A percentile compares a stretch with the other conserved stretches of the same genome.
Conservation (phyloP, 2,329 filamentous ascomycete species). For the Fusarium sacchari region DNA sequence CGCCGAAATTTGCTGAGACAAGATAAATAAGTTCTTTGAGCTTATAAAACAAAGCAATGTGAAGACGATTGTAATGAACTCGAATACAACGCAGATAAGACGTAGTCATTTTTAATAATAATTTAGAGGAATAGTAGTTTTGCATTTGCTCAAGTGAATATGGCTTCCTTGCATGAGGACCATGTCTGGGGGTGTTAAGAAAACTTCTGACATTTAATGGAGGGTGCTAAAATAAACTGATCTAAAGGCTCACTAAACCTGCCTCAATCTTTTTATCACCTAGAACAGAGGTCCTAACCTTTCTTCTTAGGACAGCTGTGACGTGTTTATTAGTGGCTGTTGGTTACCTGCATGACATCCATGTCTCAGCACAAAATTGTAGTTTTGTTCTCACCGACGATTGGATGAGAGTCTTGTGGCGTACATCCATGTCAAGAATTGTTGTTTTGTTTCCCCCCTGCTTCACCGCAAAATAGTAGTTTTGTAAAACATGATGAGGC, state of each 20-base stretch:
- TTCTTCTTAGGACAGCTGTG: background rate
- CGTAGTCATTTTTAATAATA: too few relatives aligned
- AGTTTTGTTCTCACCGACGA: background rate
- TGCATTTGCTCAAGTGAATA: background rate
- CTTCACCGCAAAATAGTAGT: background rate
- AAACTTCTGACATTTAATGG: background rate
- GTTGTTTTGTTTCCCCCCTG: background rate
- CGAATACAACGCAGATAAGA: accelerated
- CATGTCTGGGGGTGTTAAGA: accelerated
- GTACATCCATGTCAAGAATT: background rate
- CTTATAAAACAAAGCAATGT: accelerated
- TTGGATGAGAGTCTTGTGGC: background rate
- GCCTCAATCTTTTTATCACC: accelerated
- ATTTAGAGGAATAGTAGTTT: background rate
- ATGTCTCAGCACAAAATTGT: background rate
- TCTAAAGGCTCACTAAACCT: accelerated
- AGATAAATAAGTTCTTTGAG: background rate
- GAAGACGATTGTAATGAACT: accelerated
- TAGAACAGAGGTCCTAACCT: accelerated
- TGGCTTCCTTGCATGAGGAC: background rate
- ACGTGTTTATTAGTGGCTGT: background rate
- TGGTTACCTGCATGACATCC: background rate
- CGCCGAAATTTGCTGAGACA: background rate
- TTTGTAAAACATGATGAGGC: background rate
- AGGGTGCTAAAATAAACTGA: background rate